Base-by-base conservation (phyloP, 345 rosid genomes). In the Corchorus capsularis region DNA sequence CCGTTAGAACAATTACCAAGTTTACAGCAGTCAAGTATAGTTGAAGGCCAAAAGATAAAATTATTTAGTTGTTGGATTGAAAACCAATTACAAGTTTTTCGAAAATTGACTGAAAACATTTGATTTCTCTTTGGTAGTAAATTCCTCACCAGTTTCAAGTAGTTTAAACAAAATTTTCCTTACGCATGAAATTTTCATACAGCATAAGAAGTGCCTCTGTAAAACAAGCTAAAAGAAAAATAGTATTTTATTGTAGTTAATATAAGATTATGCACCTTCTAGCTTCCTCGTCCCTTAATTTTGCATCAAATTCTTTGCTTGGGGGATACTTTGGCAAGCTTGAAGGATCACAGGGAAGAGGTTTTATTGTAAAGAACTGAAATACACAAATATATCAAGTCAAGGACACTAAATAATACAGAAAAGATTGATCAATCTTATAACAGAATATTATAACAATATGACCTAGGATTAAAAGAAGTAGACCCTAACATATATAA, bases 291-390 rank as follows among this genome's bases (percentile, higher is more conserved):
- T 95, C 98, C 57, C 98, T 90, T 75, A 93, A 72, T 82, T 94
- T 95, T n/a, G 97, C 99, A 80, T 95, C 98, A 49, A 95, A 88
- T 85, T 92, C 98, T 88, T 93, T 92, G 92, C 97, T 93, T 41
- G 99, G 97, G 79, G 98, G 96, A 88, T 93, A 96, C 82, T 85
- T 92, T 2, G 98, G 99, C 89, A 96, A 89, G 80, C 93, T 93
- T 72, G 93, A 92, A 81, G 99, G 98, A 82, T 89, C 89, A 82
- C 99, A 96, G 13, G 99, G 98, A 80, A 92, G 83, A 32, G 99
- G 99, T 76, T 87, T 93, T 43, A 81, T 81, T n/a, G 81, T 70
- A 73, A 96, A 92, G 91, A 96, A 96, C 97, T 93, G 90, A 52
- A 79, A 53, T 78, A 57, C 59, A 67, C 75, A 77, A 66, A 65